Evolutionary conservation across 2,329 filamentous ascomycete genomes (phyloP).

Genomic region (Paraconiothyrium sp.): DNA sequence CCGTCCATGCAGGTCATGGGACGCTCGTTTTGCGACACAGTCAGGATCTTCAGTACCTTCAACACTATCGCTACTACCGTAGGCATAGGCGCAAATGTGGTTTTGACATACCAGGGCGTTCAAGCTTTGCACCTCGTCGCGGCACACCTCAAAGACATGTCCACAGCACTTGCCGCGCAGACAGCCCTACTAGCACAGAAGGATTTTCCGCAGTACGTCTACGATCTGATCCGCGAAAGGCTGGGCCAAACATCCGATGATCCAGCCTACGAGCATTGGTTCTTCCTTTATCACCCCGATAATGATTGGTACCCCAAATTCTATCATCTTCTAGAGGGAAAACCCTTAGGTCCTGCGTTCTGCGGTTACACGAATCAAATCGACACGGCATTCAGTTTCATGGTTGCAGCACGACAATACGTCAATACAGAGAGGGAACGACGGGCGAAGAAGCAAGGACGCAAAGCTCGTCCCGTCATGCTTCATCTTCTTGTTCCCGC

Average conservation of each 20-base stretch:
- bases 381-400: conserved; percentile 54
- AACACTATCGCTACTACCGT: conserved; percentile 15
- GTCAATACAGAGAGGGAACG: conserved; percentile 27
- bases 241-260: conserved; percentile 14
- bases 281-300: conserved; percentile 56
- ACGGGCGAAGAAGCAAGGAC: conserved; percentile 7
- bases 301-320: conserved; percentile 56
- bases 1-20: conserved; percentile 18
- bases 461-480: conserved; percentile 17
- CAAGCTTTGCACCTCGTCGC: conserved; percentile 17
- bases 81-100: conserved; percentile 16
- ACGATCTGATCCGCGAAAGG: conserved; percentile 17
- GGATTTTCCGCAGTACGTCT: conserved; percentile 20
- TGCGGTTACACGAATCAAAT: conserved; percentile 55
- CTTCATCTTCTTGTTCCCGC: conserved; percentile 54
- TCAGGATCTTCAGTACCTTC: conserved; percentile 14
- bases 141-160: conserved; percentile 11
- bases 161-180: conserved; percentile 14
- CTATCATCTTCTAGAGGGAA: conserved; percentile 49
- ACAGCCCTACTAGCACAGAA: conserved; percentile 17
- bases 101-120: conserved; percentile 16
- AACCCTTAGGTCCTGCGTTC: conserved; percentile 48
- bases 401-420: conserved; percentile 38
- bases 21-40: conserved; percentile 14
- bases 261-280: conserved; percentile 43